Evolutionary conservation across 2,329 filamentous ascomycete genomes (phyloP).

Genomic region (Pestalotiopsis fici): DNA sequence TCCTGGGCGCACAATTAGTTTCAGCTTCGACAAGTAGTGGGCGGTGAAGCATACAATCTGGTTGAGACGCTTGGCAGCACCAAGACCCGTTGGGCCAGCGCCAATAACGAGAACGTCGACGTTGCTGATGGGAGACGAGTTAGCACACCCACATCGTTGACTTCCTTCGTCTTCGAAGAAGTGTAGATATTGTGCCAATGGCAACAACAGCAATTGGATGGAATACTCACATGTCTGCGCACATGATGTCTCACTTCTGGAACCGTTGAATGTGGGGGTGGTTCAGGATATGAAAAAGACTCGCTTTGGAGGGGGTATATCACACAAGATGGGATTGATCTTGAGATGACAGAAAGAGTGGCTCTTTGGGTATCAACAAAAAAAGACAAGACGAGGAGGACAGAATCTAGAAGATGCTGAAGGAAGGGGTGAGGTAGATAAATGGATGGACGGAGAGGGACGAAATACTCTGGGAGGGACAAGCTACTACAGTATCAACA

Average conservation of each 20-base stretch:
- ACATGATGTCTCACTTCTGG: conserved; percentile 10
- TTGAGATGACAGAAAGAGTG: not conserved
- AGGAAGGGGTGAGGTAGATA: conserved; percentile 2
- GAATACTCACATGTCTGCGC: conserved; percentile 13
- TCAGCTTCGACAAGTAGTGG: conserved; percentile 20
- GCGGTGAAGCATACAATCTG: conserved; percentile 73
- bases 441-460: not conserved
- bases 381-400: not conserved
- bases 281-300: not conserved
- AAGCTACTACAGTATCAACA: conserved; percentile 6
- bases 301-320: not conserved
- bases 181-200: not conserved
- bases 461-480: not conserved
- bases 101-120: conserved; percentile 98
- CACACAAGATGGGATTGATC: conserved; percentile 2
- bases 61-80: conserved; percentile 96
- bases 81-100: conserved; percentile 94
- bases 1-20: conserved; percentile 56
- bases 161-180: not conserved
- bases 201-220: not conserved
- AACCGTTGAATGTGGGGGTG: not conserved
- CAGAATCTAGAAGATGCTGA: conserved; percentile 7
- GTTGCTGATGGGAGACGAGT: conserved; percentile 56
- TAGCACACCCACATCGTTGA: not conserved
- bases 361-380: not conserved